Conservation (phyloP, 2,329 filamentous ascomycete genomes). For the Pseudopithomyces chartarum region DNA sequence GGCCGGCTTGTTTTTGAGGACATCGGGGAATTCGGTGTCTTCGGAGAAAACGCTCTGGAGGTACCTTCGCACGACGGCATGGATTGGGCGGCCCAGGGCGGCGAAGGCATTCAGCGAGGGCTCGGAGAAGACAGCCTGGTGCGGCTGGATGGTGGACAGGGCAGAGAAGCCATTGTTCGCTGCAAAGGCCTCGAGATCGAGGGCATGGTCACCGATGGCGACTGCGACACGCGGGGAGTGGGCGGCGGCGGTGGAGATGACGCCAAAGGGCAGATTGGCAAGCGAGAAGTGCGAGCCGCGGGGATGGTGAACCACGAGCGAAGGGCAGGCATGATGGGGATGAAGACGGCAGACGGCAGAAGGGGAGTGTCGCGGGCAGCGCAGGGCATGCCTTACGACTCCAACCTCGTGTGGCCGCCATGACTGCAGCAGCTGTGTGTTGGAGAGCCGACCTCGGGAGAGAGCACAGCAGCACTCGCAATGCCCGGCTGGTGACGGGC, state of each 20-base stretch:
- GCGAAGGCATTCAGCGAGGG: constrained; percentile 76
- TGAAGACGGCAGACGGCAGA: background rate
- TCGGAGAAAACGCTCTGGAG: constrained; percentile 70
- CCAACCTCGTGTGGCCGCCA: background rate
- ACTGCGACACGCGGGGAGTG: constrained; percentile 66
- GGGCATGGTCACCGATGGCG: constrained; percentile 72
- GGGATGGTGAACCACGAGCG: constrained; percentile 64
- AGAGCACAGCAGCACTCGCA: too few relatives aligned
- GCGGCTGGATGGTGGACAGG: constrained; percentile 61
- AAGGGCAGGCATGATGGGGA: constrained; percentile 37
- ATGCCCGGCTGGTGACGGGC: constrained; percentile 35
- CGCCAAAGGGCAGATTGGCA: constrained; percentile 81
- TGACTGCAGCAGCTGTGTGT: too few relatives aligned
- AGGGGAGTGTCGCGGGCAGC: background rate
- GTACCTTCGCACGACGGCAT: constrained; percentile 70
- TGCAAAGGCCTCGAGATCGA: constrained; percentile 71
- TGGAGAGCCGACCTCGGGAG: background rate
- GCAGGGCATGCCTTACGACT: constrained; percentile 2
- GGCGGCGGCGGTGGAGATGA: constrained; percentile 69
- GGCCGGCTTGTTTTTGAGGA: constrained; percentile 66
- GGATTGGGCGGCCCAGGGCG: constrained; percentile 69
- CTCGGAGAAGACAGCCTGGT: constrained; percentile 66
- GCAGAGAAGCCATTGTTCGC: constrained; percentile 63
- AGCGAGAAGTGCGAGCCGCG: constrained; percentile 71
- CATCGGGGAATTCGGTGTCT: constrained; percentile 62